These are phyloP conservation scores for Vigna nakashimae DNA, from an alignment of 306 rosid species.

Conservation along the genomic window DNA sequence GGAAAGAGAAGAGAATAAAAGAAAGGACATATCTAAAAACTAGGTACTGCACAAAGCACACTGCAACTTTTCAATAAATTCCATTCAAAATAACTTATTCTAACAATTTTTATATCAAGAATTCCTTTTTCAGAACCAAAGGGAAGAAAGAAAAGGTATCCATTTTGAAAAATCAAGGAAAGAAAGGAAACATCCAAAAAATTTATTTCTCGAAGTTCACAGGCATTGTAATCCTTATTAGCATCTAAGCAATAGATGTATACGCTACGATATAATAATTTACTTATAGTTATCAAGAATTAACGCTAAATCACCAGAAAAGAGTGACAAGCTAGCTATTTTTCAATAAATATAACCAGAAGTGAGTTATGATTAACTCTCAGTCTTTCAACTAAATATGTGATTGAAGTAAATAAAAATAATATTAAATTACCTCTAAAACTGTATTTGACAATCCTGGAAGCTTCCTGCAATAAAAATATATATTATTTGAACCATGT, in stretches of 20 bases:
- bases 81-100: too few species aligned
- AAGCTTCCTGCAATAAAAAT: slow-evolving; percentile 54
- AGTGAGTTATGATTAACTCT: slow-evolving; percentile 5
- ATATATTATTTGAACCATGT: slow-evolving; percentile 24
- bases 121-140: neutral
- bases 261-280: slow-evolving; percentile 20
- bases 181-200: neutral
- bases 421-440: slow-evolving; percentile 55
- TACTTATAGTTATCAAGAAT: slow-evolving; percentile 25
- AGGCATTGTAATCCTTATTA: slow-evolving; percentile 21
- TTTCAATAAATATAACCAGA: slow-evolving; percentile 23
- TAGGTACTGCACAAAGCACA: too few species aligned
- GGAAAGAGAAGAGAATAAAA: too few species aligned
- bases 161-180: neutral
- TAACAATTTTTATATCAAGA: neutral
- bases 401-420: slow-evolving; percentile 13
- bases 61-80: too few species aligned
- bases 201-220: slow-evolving; percentile 3
- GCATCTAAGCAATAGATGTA: slow-evolving; percentile 24
- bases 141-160: slow-evolving; percentile 23
- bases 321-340: slow-evolving; percentile 6
- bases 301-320: slow-evolving; percentile 30
- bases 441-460: slow-evolving; percentile 47
- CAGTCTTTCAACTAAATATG: slow-evolving; percentile 3
- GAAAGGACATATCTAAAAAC: too few species aligned